Base-by-base conservation (phyloP, 106 monocot genomes). In the Agapanthus africanus region DNA sequence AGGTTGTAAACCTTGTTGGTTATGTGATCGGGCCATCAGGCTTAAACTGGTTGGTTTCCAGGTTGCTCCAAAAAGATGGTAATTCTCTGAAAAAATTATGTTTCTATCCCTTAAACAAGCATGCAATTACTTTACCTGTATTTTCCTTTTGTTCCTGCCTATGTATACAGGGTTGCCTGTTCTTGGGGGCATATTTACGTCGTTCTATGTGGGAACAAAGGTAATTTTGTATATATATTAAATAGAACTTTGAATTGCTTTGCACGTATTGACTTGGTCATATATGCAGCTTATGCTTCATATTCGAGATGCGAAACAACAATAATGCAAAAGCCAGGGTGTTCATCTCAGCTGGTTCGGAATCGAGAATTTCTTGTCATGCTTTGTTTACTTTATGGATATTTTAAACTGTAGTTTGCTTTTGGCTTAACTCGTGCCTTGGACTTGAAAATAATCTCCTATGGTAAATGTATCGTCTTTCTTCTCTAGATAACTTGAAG, bases 121-220 rank as follows among this genome's bases (percentile, higher is more conserved):
- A 56, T 51, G 54, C 15, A 65, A 2, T 47, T 25, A 7, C 36
- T 40, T 15, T 40, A 10, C 38, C 16, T 3, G 19, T n/a, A 1
- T 37, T 35, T 54, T 66, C 21, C 7, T 21, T 49, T 46, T 68
- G 14, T 34, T 70, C 9, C 28, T 67, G 36, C 26, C 18, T 31
- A 2, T 51, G 11, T 18, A 37, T 57, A 31, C 80, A 91, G 95
- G 91, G 19, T 76, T 79, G 27, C 77, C 74, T 46, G 78, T 80
- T 77, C 83, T 88, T 6, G 72, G 63, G 57, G 73, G 67, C 30
- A 86, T 91, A 64, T 88, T 91, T 52, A 27, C 47, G 32, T 81
- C 95, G 37, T 91, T 95, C 66, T 95, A 95, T 68, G 83, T 95
- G 22, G 95, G 73, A 42, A 83, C 83, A 10, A 95, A 95, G 95